A percentile compares a stretch with the other conserved stretches of the same genome.
These are phyloP conservation scores for Corymbia maculata DNA, from an alignment of 345 rosid genomes.

Conservation along the genomic window DNA sequence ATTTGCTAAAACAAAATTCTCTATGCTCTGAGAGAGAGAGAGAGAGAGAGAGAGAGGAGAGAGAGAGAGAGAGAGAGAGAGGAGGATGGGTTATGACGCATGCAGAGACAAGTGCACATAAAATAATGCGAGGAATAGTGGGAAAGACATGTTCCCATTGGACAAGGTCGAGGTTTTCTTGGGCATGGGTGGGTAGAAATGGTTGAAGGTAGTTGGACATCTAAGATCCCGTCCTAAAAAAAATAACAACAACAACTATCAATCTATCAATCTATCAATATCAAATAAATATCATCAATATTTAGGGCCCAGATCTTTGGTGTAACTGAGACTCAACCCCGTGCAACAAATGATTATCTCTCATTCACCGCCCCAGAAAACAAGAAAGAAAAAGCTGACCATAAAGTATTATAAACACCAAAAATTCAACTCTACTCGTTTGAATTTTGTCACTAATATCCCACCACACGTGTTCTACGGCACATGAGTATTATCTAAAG, in stretches of 20 bases:
- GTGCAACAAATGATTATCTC: conserved; percentile 19
- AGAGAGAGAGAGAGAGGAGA: neutral
- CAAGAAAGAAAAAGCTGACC: neutral
- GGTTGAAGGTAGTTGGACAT: conserved; percentile 96
- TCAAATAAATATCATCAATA: neutral
- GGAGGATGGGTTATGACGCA: neutral
- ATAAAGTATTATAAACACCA: neutral
- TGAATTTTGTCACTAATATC: neutral
- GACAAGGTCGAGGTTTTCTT: conserved; percentile 5
- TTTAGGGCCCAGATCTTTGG: neutral
- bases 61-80: neutral
- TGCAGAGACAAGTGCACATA: neutral
- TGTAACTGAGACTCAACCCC: conserved; percentile 40
- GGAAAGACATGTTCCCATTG: conserved; percentile 23
- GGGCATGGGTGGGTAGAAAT: conserved; percentile 69
- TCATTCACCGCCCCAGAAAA: neutral
- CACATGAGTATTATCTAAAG: neutral
- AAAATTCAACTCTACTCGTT: neutral
- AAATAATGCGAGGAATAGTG: neutral
- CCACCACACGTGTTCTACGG: neutral
- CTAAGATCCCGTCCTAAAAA: conserved; percentile 6
- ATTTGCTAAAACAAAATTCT: neutral
- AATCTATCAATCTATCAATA: neutral
- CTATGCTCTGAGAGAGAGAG: neutral
- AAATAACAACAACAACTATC: neutral